Evolutionary conservation across 2,329 filamentous ascomycete genomes (phyloP).

Genomic region (Paecilomyces sp.): DNA sequence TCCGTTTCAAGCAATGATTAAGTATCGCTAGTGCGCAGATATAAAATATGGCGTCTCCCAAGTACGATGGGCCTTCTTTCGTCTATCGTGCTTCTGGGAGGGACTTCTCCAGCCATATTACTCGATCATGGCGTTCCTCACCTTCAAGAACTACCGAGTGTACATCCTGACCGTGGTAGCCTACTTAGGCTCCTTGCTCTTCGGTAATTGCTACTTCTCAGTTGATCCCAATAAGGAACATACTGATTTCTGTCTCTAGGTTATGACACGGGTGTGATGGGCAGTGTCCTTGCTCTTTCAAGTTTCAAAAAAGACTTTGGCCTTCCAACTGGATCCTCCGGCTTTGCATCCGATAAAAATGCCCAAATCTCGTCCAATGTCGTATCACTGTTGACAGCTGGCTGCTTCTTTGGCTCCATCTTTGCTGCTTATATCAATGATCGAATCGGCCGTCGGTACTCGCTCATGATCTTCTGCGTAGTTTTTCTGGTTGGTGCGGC

Average conservation of each 20-base stretch:
- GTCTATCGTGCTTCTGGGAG: background rate
- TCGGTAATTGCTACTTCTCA: conserved; percentile 21
- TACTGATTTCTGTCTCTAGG: conserved; percentile 14
- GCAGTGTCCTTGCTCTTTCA: conserved; percentile 30
- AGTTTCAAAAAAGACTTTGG: conserved; percentile 36
- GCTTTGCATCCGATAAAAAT: conserved; percentile 25
- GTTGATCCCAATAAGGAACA: background rate
- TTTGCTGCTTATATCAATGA: conserved; percentile 28
- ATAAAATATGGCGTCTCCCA: background rate
- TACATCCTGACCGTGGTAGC: conserved; percentile 38
- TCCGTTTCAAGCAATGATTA: background rate
- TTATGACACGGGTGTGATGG: conserved; percentile 38
- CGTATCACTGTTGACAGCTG: conserved; percentile 29
- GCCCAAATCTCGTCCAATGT: conserved; percentile 32
- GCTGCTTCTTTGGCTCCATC: conserved; percentile 34
- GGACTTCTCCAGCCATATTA: background rate
- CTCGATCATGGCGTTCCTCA: conserved; percentile 14
- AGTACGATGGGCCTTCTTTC: background rate
- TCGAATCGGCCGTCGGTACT: conserved; percentile 26
- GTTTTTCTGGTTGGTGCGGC: conserved; percentile 29
- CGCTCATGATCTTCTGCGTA: conserved; percentile 25
- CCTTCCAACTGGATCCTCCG: conserved; percentile 22
- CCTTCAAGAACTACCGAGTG: conserved; percentile 37
- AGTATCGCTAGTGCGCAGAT: background rate
- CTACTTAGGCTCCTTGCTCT: conserved; percentile 38